A percentile compares a stretch with the other conserved stretches of the same genome.
Conservation (phyloP, 768 basidiomycete species). For the Mycena olivaceomarginata region DNA sequence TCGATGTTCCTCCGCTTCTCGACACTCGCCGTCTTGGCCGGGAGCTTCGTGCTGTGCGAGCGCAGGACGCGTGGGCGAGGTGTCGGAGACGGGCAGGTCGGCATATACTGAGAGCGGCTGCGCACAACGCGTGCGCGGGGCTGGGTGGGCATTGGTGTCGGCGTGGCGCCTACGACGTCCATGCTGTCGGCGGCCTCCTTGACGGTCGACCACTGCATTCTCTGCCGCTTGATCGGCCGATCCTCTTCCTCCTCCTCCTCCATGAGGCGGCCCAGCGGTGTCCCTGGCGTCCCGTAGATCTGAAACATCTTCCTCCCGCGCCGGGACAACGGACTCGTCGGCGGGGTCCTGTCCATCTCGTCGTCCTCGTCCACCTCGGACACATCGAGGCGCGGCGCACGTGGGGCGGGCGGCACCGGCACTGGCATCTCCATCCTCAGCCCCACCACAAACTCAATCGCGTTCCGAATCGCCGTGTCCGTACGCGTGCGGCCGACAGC, state of each 20-base stretch:
- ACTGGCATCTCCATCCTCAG: slow-evolving; percentile 59
- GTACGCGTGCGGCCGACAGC: slow-evolving; percentile 60
- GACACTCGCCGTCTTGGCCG: slow-evolving; percentile 14
- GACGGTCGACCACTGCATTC: slow-evolving; percentile 11
- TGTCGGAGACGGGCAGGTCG: slow-evolving; percentile 30
- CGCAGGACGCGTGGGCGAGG: slow-evolving; percentile 34
- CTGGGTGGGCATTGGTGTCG: slow-evolving; percentile 29
- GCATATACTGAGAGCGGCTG: slow-evolving; percentile 15
- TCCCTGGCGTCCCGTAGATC: slow-evolving; percentile 42
- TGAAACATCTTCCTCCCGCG: slow-evolving; percentile 30
- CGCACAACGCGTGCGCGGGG: slow-evolving; percentile 21
- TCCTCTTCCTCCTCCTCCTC: slow-evolving; percentile 43
- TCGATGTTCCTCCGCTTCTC: slow-evolving; percentile 27
- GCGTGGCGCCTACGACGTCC: slow-evolving; percentile 24
- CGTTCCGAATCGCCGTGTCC: slow-evolving; percentile 67
- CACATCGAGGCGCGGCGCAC: slow-evolving; percentile 43
- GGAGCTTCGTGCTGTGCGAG: slow-evolving; percentile 38
- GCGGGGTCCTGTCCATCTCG: slow-evolving; percentile 37
- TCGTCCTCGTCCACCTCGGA: slow-evolving; percentile 31
- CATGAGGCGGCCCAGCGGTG: slow-evolving; percentile 39
- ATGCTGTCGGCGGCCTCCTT: slow-evolving; percentile 29
- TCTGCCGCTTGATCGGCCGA: slow-evolving; percentile 31
- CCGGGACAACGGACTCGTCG: slow-evolving; percentile 31
- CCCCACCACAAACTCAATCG: slow-evolving; percentile 79
- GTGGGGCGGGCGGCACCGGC: slow-evolving; percentile 60